Base-by-base conservation (phyloP, 345 rosid species). In the Aegle marmelos region DNA sequence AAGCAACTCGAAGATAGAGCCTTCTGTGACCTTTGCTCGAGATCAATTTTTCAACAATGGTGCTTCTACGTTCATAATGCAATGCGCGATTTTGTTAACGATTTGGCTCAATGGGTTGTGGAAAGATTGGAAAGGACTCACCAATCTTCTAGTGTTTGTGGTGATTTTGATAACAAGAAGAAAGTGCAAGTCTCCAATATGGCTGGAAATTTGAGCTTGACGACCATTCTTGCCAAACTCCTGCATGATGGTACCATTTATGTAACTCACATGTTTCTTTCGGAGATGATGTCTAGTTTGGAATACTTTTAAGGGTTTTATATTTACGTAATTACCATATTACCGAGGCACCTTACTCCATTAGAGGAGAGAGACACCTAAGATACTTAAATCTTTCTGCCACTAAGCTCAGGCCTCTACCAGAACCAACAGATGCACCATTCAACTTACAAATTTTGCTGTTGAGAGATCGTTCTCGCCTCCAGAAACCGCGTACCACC, bases 1-100 rank as follows among this genome's bases (percentile, higher is more conserved):
- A 24, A 41, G 16, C 33, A 24, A 5, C 10, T 68, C 31, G 72
- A 68, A 41, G 31, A 68, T 4, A 9, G 13, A n/a, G 72, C 34
- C 73, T 68, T 79, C 8, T 7, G 22, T 6, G 30, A 62, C 16
- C 28, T 79, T 16, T 1, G 28, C 3, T 48, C 30, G 36, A 66
- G 81, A 27, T 79, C 78, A 5, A 62, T 79, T 13, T 73, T 83
- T 17, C 67, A 68, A 34, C 68, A 30, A 5, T 30, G n/a, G 27
- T 19, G 10, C 13, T 66, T 1, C 2, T 37, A 21, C 9, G 9
- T n/a, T 34, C 2, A 8, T 4, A 41, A 11, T 39, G 72, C 72
- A 68, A 5, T 39, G 72, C 72, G 25, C 22, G 9, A 68, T 19
- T 30, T 41, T 68, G 27, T 24, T 22, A n/a, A 4, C 2, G 56